A percentile compares a stretch with the other conserved stretches of the same genome.
phyloP scores from a whole-genome alignment of 208 protist genomes.

The Trypanosoma lewisi region DNA sequence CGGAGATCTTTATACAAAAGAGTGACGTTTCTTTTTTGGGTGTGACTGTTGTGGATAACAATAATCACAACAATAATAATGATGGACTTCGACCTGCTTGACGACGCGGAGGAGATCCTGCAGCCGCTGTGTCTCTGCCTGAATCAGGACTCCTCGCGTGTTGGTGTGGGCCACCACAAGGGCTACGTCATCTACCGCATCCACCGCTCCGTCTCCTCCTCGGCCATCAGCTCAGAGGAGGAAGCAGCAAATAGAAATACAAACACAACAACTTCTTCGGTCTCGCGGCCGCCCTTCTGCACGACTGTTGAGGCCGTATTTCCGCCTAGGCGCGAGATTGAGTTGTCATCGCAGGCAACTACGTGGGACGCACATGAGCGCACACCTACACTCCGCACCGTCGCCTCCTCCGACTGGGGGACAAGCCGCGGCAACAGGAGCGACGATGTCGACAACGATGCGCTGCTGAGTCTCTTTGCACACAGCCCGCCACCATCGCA shows the following conservation, averaged over 20 bases:
- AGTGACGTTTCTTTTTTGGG: too few species aligned
- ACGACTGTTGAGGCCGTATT: constrained; percentile 23
- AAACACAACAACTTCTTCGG: not conserved
- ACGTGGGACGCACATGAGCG: constrained; percentile 2
- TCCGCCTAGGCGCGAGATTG: constrained; percentile 1
- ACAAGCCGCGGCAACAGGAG: not conserved
- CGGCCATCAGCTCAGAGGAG: not conserved
- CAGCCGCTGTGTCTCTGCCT: constrained; percentile 52
- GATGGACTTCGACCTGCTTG: constrained; percentile 26
- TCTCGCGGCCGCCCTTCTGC: constrained; percentile 5
- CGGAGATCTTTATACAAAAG: too few species aligned
- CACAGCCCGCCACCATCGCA: not conserved
- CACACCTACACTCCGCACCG: not conserved
- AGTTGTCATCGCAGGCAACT: not conserved
- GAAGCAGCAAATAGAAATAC: not conserved
- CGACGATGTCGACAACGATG: not conserved
- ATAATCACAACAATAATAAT: too few species aligned
- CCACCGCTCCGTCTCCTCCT: not conserved
- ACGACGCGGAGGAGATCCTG: constrained; percentile 28
- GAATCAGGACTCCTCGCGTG: constrained; percentile 61
- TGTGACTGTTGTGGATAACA: too few species aligned
- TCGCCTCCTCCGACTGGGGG: not conserved
- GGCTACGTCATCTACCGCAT: constrained; percentile 73
- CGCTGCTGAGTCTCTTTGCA: not conserved
- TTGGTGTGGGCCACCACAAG: constrained; percentile 65